These are phyloP conservation scores for Vitellaria paradoxa DNA, from an alignment of 179 eudicot genomes.

Conservation along the genomic window DNA sequence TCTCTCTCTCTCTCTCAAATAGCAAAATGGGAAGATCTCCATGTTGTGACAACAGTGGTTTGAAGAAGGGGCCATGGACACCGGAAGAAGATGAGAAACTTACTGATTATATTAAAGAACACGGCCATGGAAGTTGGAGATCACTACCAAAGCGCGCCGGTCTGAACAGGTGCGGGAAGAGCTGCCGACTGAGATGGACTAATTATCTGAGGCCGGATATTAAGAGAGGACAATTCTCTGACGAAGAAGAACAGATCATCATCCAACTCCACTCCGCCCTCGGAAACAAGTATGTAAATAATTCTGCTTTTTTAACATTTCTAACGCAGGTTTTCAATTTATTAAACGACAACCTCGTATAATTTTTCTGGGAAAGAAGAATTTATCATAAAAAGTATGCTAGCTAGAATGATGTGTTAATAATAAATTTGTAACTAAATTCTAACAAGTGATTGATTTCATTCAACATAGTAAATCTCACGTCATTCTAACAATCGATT, in stretches of 20 bases:
- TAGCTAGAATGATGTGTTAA: no score
- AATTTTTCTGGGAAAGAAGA: no score
- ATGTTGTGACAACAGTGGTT: conserved; percentile 31
- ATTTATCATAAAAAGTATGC: neutral
- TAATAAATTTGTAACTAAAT: no score
- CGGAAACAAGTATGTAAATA: conserved; percentile 49
- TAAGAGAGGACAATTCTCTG: conserved; percentile 56
- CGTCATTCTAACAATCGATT: no score
- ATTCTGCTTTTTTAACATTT: neutral
- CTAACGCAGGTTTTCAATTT: neutral
- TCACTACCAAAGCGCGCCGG: conserved; percentile 58
- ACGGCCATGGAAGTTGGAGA: conserved; percentile 65
- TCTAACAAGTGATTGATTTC: no score
- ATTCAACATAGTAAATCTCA: no score
- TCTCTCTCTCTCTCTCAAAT: neutral
- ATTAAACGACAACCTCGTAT: no score
- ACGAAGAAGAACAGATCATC: conserved; percentile 55
- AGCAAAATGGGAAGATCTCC: conserved; percentile 51
- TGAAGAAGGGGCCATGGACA: conserved; percentile 75
- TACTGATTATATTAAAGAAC: conserved; percentile 36
- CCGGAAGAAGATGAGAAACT: conserved; percentile 63
- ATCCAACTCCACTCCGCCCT: conserved; percentile 62
- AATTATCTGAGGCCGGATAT: conserved; percentile 60
- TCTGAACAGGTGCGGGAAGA: conserved; percentile 64
- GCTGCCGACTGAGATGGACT: conserved; percentile 63